phyloP scores from a whole-genome alignment of 1,284 basidiomycete genomes.

The Cryptococcus sp. region DNA sequence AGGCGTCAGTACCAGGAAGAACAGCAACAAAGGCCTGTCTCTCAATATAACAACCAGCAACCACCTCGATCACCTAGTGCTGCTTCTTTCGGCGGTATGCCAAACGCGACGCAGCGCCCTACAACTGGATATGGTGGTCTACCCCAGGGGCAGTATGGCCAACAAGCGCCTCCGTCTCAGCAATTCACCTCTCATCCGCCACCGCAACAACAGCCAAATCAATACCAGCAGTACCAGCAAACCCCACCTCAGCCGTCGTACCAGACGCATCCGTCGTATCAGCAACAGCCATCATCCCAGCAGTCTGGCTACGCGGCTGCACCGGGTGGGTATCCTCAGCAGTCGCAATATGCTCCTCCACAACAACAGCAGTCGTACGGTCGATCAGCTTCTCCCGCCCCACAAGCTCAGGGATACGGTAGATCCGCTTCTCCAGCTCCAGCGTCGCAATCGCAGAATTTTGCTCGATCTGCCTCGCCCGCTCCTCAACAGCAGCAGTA shows the following conservation, averaged over 20 bases:
- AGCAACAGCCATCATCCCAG: constrained; percentile 6
- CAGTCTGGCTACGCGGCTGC: constrained; percentile 1
- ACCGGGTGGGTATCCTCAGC: constrained; percentile 1
- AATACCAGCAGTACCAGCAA: constrained; percentile 8
- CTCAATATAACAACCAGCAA: constrained; percentile 14
- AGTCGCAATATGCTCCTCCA: constrained; percentile 5
- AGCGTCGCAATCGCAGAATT: constrained; percentile 10
- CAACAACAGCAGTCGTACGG: constrained; percentile 6
- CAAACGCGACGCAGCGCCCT: neutral
- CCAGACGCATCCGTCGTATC: constrained; percentile 10
- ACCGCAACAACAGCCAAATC: constrained; percentile 23
- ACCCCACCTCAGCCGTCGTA: constrained; percentile 11
- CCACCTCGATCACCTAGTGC: neutral
- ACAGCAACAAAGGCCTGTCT: constrained; percentile 28
- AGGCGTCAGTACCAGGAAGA: constrained; percentile 42
- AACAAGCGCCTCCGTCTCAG: constrained; percentile 23
- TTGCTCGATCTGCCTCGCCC: constrained; percentile 10
- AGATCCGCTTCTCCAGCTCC: constrained; percentile 3
- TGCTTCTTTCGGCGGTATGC: neutral
- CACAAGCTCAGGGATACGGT: constrained; percentile 1
- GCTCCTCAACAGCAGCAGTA: constrained; percentile 13
- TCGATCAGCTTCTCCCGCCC: neutral
- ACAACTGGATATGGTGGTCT: neutral
- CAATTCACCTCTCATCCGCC: constrained; percentile 1
- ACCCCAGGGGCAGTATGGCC: constrained; percentile 2